Conservation (phyloP, 225 moss, liverwort and hornwort genomes). For the Rhytidiadelphus loreus region DNA sequence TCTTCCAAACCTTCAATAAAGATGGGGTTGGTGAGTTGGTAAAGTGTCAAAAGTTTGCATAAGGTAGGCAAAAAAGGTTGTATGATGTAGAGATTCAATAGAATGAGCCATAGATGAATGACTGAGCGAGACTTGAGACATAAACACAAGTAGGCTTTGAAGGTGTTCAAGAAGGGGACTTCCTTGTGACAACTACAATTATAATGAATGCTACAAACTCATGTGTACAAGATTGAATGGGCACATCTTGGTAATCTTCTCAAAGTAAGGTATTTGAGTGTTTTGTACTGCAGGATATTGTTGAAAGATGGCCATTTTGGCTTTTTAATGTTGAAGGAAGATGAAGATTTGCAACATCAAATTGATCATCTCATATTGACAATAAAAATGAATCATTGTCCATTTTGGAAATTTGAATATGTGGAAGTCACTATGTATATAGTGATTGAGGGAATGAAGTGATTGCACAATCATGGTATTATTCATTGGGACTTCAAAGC, state of each 20-base stretch:
- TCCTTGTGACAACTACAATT: not conserved
- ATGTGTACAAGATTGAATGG: not conserved
- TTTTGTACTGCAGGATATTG: not conserved
- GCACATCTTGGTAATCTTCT: accelerated
- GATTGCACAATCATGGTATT: too few relatives aligned
- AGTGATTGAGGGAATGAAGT: too few relatives aligned
- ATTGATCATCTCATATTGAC: too few relatives aligned
- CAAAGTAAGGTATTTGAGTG: accelerated
- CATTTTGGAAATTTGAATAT: too few relatives aligned
- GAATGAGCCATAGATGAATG: not conserved
- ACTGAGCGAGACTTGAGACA: accelerated
- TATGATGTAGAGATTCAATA: not conserved
- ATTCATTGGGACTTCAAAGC: too few relatives aligned
- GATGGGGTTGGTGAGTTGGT: not conserved
- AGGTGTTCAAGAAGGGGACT: not conserved
- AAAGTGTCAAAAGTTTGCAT: not conserved
- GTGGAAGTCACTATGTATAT: too few relatives aligned
- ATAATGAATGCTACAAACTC: not conserved
- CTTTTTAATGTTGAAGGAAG: too few relatives aligned
- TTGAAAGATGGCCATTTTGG: not conserved
- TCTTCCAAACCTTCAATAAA: not conserved
- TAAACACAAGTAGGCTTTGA: not conserved
- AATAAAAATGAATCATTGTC: too few relatives aligned
- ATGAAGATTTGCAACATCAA: too few relatives aligned
- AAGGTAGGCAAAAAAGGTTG: not conserved